phyloP scores from a whole-genome alignment of 176 grass and related monocot species.

The Bromus sterilis region DNA sequence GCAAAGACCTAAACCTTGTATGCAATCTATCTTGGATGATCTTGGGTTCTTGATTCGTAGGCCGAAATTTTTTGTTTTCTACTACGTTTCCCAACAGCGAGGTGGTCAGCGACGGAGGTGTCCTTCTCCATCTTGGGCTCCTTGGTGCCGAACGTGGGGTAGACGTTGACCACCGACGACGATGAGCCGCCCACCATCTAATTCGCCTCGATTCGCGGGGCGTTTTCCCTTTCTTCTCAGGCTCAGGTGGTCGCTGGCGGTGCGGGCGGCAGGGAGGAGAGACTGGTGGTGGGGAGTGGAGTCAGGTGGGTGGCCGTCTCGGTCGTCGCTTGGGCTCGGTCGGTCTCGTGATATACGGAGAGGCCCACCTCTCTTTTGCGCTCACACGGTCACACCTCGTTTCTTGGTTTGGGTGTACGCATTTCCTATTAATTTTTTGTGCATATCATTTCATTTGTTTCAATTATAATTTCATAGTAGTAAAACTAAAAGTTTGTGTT shows the following conservation, averaged over 20 bases:
- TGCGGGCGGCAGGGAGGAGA: background rate
- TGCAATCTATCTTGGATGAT: too few species aligned
- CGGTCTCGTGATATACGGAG: background rate
- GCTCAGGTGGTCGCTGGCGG: conserved; percentile 21
- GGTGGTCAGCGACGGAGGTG: conserved; percentile 95
- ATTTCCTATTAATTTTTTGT: too few species aligned
- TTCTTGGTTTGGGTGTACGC: background rate
- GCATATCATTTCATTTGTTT: too few species aligned
- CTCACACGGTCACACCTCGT: too few species aligned
- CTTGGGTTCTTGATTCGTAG: too few species aligned
- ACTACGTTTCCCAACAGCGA: too few species aligned
- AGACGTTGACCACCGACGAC: conserved; percentile 68
- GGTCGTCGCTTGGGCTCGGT: background rate
- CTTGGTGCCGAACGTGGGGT: conserved; percentile 99
- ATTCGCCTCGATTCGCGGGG: background rate
- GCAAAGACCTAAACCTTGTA: too few species aligned
- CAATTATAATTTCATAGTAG: too few species aligned
- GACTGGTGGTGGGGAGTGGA: background rate
- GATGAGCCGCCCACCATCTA: conserved; percentile 39
- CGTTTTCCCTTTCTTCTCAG: background rate
- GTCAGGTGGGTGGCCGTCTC: background rate
- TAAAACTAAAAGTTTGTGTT: too few species aligned
- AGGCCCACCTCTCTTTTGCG: too few species aligned
- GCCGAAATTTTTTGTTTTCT: too few species aligned
- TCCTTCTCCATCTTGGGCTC: conserved; percentile 99